A percentile compares a stretch with the other conserved stretches of the same genome.
These are phyloP conservation scores for Podila horticola DNA, from an alignment of 192 early-diverging fungal genomes.

Conservation along the genomic window DNA sequence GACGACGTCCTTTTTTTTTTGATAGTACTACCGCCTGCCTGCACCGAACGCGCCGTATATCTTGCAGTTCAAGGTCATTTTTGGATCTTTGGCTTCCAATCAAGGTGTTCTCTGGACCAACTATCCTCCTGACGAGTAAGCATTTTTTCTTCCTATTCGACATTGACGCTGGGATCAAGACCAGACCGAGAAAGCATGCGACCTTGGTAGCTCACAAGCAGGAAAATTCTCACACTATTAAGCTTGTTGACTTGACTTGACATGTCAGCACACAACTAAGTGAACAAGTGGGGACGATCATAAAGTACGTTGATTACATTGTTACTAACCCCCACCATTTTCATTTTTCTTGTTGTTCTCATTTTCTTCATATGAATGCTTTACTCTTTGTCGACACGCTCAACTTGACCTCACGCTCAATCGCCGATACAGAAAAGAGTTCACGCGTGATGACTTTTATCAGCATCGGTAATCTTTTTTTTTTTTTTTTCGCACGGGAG, in stretches of 20 bases:
- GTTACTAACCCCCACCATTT: no score
- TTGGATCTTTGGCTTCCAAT: conserved; percentile 80
- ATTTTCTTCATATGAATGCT: conserved; percentile 4
- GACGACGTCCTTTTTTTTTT: conserved; percentile 14
- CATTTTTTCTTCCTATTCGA: neutral
- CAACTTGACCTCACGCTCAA: neutral
- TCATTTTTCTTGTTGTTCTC: neutral
- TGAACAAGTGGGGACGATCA: no score
- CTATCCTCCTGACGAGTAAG: conserved; percentile 82
- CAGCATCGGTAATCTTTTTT: conserved; percentile 23
- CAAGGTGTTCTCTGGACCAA: conserved; percentile 85
- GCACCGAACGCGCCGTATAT: conserved; percentile 72
- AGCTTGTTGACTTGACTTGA: no score
- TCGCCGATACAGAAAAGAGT: conserved; percentile 44
- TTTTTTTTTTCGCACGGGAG: no score
- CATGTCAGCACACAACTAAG: no score
- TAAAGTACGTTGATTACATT: no score
- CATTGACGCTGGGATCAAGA: no score
- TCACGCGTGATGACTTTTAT: conserved; percentile 37
- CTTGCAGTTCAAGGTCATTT: conserved; percentile 82
- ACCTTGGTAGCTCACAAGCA: no score
- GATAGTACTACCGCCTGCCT: conserved; percentile 81
- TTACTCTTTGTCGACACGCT: conserved; percentile 34
- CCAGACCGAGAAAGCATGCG: no score
- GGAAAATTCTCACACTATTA: no score